A percentile compares a stretch with the other conserved stretches of the same genome.
These are phyloP conservation scores for Coleophoma cylindrospora DNA, from an alignment of 2,329 filamentous ascomycete genomes.

Conservation along the genomic window DNA sequence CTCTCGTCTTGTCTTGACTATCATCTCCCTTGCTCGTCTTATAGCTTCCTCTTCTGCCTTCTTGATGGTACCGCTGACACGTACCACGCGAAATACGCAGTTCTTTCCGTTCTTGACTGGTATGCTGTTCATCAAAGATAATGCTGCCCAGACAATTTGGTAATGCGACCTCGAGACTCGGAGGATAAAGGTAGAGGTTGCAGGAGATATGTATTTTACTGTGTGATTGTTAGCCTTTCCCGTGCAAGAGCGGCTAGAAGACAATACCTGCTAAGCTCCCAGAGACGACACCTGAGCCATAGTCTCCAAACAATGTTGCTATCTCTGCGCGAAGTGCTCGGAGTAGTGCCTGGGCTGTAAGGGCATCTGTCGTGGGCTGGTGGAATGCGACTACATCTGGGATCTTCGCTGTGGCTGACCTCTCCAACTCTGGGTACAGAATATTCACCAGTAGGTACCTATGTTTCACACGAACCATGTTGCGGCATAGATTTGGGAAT, in stretches of 20 bases:
- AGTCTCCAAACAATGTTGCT: conserved; percentile 77
- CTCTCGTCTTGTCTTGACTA: conserved; percentile 59
- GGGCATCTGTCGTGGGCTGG: conserved; percentile 67
- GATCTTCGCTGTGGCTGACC: conserved; percentile 27
- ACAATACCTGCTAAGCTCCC: conserved; percentile 61
- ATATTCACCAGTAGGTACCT: conserved; percentile 95
- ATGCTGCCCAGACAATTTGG: conserved; percentile 81
- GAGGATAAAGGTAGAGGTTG: conserved; percentile 93
- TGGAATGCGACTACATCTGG: conserved; percentile 68
- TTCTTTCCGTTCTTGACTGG: conserved; percentile 50
- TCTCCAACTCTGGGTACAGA: conserved; percentile 63
- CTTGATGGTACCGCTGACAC: conserved; percentile 87
- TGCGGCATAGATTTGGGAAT: not conserved
- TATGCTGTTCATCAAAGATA: conserved; percentile 73
- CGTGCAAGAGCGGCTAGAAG: no score
- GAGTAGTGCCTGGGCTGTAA: conserved; percentile 62
- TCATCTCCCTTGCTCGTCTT: conserved; percentile 65
- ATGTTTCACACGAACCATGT: conserved; percentile 94
- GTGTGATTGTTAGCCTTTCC: not conserved
- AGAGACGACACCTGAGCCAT: conserved; percentile 71
- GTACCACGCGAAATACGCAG: conserved; percentile 79
- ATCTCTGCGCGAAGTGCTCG: conserved; percentile 68
- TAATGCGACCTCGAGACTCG: conserved; percentile 78
- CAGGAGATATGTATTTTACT: conserved; percentile 90
- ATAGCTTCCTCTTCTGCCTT: conserved; percentile 91